Base-by-base conservation (phyloP, 352 stramenopile genomes). In the Phytophthora meadii region DNA sequence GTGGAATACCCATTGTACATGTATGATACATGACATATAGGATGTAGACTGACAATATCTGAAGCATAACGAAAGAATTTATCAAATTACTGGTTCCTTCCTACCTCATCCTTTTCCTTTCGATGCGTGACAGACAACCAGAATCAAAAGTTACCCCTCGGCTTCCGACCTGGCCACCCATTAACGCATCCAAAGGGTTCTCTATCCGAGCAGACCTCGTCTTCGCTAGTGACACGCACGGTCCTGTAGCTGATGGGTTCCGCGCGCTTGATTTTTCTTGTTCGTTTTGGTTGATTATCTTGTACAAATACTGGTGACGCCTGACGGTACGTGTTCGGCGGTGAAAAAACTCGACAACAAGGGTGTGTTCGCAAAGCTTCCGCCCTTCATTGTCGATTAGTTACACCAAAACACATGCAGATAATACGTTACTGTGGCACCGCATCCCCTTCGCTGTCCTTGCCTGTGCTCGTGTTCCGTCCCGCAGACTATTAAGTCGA, bases 401-500 rank as follows among this genome's bases (percentile, higher is more conserved):
- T 74, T 70, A 75, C 68, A 74, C 64, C 61, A 69, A 67, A 69
- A 59, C 59, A 77, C 59, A 78, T 78, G 65, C 61, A 78, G 65
- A 78, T 75, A 68, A 78, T 78, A 78, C 70, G 60, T 67, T 78
- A 75, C 65, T 78, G 65, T 75, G 42, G 65, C 65, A 78, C 66
- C 61, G 65, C 70, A 77, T 71, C 49, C 51, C 52, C 55, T 63
- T 34, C 49, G 51, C 59, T 74, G 59, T 47, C 41, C 44, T 71
- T 22, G n/a, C 45, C 37, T 62, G 50, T 67, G 68, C 59, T 68
- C 39, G 48, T 63, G 54, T 54, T 72, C 55, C 61, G 47, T 71
- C 63, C 74, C 59, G 54, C 60, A 70, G 57, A 76, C 64, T 67
- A 70, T 61, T 42, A 55, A 74, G 63, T 52, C 71, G 51, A 48